Base-by-base conservation (phyloP, 495 filamentous ascomycete genomes). In the Bombardia bombarda region DNA sequence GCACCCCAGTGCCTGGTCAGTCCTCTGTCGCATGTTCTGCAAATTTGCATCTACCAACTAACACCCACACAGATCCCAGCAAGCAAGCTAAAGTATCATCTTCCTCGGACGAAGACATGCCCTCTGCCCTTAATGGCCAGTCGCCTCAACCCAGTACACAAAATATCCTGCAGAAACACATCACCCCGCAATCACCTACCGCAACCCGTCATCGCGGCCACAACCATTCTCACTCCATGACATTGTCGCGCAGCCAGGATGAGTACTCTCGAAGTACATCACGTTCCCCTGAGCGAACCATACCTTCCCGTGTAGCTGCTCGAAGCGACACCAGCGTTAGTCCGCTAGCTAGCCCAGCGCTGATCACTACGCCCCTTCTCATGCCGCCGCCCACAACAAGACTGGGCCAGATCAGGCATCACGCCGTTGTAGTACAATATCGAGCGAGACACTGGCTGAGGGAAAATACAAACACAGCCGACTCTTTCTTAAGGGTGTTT, bases 351-450 rank as follows among this genome's bases (percentile, higher is more conserved):
- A 51, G 53, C 20, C 61, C 58, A 22, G 21, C 50, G 5, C 60
- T 49, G 13, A 57, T 51, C 20, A 56, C 57, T 38, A 56, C 73
- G 23, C 68, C 74, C 0, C 58, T 82, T 31, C 70, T 84, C 21
- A 72, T 87, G 51, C 68, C 80, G 7, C 81, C 82, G 16, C 82
- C 70, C 32, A 54, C 55, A 28, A 67, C 64, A 19, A 45, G 50
- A 1, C 36, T 71, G 33, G 52, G 65, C 45, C 46, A 67, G 25
- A 36, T 72, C 5, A 51, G 58, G 46, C 49, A 73, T 50, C 34
- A 46, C 41, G 36, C 55, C 32, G 21, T 47, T 36, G 24, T 71
- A 19, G 58, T 40, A 35, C 52, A 50, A 47, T 65, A 55, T 52
- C 49, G 43, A 30, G 47, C 46, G 39, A 14, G 7, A 28, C 42